Conservation (phyloP, 176 grass and related monocot species). For the Triticum timopheevii region DNA sequence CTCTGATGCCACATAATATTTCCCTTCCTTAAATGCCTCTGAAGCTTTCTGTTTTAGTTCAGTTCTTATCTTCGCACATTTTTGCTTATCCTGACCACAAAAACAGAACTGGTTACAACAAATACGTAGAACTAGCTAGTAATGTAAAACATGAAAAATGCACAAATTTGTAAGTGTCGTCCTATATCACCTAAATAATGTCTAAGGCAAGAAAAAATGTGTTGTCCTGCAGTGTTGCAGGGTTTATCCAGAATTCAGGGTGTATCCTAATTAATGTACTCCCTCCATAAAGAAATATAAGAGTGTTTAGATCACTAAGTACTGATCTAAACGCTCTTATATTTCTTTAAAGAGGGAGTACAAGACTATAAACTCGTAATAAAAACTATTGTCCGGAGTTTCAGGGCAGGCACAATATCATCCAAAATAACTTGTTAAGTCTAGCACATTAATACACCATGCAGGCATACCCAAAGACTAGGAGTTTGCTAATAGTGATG, state of each 20-base stretch:
- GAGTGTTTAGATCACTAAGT: too few species aligned
- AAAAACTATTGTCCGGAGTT: not conserved
- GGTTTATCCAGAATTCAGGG: not conserved
- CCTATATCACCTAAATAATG: not conserved
- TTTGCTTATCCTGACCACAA: not conserved
- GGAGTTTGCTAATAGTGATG: not conserved
- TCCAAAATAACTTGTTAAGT: not conserved
- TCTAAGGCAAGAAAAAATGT: too few species aligned
- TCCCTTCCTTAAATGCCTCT: not conserved
- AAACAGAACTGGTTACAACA: not conserved
- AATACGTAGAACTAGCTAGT: not conserved
- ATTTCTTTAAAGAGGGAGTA: too few species aligned
- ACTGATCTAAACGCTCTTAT: too few species aligned
- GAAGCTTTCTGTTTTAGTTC: slow-evolving; percentile 5
- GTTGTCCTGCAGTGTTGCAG: not conserved
- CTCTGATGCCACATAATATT: not conserved
- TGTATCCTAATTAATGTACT: not conserved
- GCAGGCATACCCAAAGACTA: not conserved
- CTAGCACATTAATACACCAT: not conserved
- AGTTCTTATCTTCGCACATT: not conserved
- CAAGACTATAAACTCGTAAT: not conserved
- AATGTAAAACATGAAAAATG: not conserved
- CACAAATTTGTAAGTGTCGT: not conserved
- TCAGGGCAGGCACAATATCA: not conserved
- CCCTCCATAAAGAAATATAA: too few species aligned